A percentile compares a stretch with the other conserved stretches of the same genome.
These are phyloP conservation scores for Podospora conica DNA, from an alignment of 495 filamentous ascomycete genomes.

Conservation along the genomic window DNA sequence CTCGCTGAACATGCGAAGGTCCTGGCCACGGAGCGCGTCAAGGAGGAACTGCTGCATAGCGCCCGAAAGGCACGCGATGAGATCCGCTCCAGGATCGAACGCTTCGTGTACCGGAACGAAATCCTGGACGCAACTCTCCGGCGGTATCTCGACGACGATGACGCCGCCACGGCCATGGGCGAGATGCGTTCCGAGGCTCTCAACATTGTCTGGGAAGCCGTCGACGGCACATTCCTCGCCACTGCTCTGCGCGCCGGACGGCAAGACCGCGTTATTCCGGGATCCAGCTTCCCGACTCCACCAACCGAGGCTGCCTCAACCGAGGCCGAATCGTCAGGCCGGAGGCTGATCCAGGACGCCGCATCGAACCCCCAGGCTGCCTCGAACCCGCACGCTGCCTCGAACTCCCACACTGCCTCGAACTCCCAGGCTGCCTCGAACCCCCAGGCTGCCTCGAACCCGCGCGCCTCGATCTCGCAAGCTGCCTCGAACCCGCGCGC, in stretches of 20 bases:
- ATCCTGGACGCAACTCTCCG: neutral
- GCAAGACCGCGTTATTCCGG: neutral
- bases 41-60: no score
- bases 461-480: no score
- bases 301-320: neutral
- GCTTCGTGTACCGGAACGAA: no score
- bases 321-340: no score
- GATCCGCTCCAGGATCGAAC: neutral
- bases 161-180: neutral
- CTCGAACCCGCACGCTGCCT: no score
- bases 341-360: neutral
- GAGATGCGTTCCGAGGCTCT: neutral
- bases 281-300: neutral
- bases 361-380: neutral
- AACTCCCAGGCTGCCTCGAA: no score
- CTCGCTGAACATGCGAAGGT: neutral
- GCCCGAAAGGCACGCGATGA: neutral
- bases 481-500: no score
- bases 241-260: neutral
- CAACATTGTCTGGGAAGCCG: neutral
- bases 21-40: no score
- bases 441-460: no score
- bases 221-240: neutral
- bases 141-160: neutral
- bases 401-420: no score